Evolutionary conservation across 306 rosid genomes (phyloP).

Genomic region (Vachellia collinsii): DNA sequence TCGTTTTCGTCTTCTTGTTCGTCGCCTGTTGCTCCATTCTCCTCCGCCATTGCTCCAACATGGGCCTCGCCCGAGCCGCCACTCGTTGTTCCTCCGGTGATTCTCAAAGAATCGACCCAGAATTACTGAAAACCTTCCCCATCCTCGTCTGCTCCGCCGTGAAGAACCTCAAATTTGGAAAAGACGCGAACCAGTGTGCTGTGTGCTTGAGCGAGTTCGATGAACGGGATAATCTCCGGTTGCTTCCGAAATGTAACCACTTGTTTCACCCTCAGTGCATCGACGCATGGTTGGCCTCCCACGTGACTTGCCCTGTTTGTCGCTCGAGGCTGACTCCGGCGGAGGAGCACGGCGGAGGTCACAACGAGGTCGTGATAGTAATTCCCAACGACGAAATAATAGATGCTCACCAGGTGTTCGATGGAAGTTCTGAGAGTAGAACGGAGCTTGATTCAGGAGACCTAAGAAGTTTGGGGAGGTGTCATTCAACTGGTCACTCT

Average conservation of each 20-base stretch:
- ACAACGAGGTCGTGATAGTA: not conserved
- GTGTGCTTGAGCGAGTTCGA: slow-evolving; percentile 64
- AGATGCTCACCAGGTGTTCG: not conserved
- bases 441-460: not conserved
- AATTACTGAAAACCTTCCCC: slow-evolving; percentile 48
- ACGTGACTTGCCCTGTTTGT: slow-evolving; percentile 64
- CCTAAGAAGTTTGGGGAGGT: not conserved
- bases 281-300: slow-evolving; percentile 58
- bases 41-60: not conserved
- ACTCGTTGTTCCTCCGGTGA: not conserved
- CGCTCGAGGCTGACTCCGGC: slow-evolving; percentile 36
- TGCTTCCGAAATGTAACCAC: slow-evolving; percentile 30
- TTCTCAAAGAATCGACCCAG: slow-evolving; percentile 18
- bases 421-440: not conserved
- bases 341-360: not conserved
- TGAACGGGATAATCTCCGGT: slow-evolving; percentile 47
- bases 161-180: slow-evolving; percentile 46
- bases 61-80: not conserved
- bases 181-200: slow-evolving; percentile 48
- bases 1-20: slow-evolving; percentile 24
- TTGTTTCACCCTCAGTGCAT: slow-evolving; percentile 59
- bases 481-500: not conserved
- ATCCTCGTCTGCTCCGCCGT: slow-evolving; percentile 50
- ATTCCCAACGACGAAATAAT: not conserved
- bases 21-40: slow-evolving; percentile 1